These are phyloP conservation scores for Tolypocladium amazonense DNA, from an alignment of 2,329 filamentous ascomycete species.

Conservation along the genomic window DNA sequence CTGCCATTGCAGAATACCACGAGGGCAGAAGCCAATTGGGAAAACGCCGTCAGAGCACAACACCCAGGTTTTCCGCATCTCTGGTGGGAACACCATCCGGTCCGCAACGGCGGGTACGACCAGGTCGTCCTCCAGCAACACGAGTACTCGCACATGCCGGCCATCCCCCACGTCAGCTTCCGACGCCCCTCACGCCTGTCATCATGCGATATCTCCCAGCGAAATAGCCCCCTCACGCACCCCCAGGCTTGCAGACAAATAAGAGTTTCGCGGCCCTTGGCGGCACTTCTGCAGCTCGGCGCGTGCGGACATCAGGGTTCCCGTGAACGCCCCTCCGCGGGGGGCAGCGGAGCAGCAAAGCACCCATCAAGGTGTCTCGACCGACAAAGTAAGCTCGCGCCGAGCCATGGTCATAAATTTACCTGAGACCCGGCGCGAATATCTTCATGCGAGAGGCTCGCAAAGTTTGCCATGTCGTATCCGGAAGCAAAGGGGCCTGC, in stretches of 20 bases:
- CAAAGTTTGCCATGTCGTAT: too few relatives aligned
- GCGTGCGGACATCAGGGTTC: neutral
- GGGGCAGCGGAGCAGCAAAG: neutral
- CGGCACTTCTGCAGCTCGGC: neutral
- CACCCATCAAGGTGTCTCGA: neutral
- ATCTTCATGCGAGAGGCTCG: too few relatives aligned
- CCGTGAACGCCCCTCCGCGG: neutral
- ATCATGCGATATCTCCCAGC: neutral
- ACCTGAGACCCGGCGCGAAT: too few relatives aligned
- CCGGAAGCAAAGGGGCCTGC: too few relatives aligned
- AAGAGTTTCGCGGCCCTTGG: neutral
- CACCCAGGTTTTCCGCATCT: neutral
- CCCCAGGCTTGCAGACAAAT: neutral
- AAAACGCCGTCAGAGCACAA: too few relatives aligned
- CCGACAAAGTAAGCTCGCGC: neutral
- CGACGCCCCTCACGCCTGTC: too few relatives aligned
- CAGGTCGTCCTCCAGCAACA: too few relatives aligned
- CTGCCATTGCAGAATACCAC: neutral
- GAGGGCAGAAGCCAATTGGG: neutral
- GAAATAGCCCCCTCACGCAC: neutral
- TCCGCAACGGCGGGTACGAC: neutral
- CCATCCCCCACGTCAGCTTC: neutral
- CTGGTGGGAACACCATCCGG: neutral
- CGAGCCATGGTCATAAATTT: neutral
- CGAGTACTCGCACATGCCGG: too few relatives aligned